A percentile compares a stretch with the other conserved stretches of the same genome.
Evolutionary conservation across 2,329 filamentous ascomycete genomes (phyloP).

Genomic region (Polytolypa hystricis): DNA sequence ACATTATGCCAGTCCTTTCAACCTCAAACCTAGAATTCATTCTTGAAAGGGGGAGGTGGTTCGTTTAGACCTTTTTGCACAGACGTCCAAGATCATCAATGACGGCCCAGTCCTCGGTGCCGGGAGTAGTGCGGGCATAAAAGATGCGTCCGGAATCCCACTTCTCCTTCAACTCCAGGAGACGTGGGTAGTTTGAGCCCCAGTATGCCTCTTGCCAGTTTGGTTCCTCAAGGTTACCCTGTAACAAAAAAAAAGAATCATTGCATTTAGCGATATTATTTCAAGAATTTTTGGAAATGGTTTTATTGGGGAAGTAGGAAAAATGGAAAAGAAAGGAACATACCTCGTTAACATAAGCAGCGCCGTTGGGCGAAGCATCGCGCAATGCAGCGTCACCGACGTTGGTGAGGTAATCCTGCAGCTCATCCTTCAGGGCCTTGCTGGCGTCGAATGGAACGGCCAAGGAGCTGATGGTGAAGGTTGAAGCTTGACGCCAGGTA

Average conservation of each 20-base stretch:
- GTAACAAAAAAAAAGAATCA: neutral
- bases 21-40: too few relatives aligned
- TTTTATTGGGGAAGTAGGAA: too few relatives aligned
- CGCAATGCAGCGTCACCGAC: neutral
- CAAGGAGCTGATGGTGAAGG: constrained; percentile 1
- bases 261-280: too few relatives aligned
- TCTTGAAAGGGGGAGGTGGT: too few relatives aligned
- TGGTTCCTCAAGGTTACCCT: constrained; percentile 15
- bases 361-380: neutral
- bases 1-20: too few relatives aligned
- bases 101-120: constrained; percentile 30
- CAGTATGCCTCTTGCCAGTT: constrained; percentile 32
- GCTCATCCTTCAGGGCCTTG: neutral
- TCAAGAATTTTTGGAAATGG: too few relatives aligned
- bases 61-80: neutral
- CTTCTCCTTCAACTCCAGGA: constrained; percentile 28
- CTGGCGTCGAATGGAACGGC: neutral
- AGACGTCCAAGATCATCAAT: neutral
- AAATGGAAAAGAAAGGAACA: too few relatives aligned
- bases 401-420: neutral
- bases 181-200: constrained; percentile 27
- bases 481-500: constrained; percentile 1
- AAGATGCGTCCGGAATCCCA: constrained; percentile 35
- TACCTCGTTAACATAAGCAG: constrained; percentile 3
- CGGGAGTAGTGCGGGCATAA: constrained; percentile 39